Evolutionary conservation across 2,329 filamentous ascomycete species (phyloP), one percentile per base, ranked within the genome.

Genomic region (Periglandula ipomoeae): DNA sequence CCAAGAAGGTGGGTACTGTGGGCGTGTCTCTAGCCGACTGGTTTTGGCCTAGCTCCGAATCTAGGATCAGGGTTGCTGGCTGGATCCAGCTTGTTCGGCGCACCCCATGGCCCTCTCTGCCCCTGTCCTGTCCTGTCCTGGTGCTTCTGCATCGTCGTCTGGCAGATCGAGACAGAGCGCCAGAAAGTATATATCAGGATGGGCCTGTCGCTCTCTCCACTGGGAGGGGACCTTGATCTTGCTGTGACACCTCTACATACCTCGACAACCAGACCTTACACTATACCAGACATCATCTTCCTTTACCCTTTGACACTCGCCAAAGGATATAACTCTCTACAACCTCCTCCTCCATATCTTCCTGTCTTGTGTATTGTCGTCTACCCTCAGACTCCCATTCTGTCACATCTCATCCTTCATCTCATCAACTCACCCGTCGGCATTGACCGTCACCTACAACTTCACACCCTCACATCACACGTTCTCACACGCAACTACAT

Each of bases 381-480:
- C 7, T 32, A 5, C 10, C 15, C 27, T 11, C 9, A 32, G 9
- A 32, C 27, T n/a, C n/a, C n/a, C 6, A 11, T 27, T 11, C 34
- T 7, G 15, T 19, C 34, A 37, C 34, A 15, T 37, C 34, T 37
- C 17, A 19, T 37, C 34, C n/a, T 15, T n/a, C 34, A 8, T 15
- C n/a, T n/a, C 34, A n/a, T 37, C 34, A 27, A 27, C 11, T 27
- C 15, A 8, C 27, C 27, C 27, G 35, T n/a, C 17, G 35, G 11
- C 11, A 37, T 23, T 19, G 30, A 20, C 27, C 27, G 15, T 38
- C 35, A 38, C 35, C 17, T 38, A 38, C 35, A 38, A 38, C 5
- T 10, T 40, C 20, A 17, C 17, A 35, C 23, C 11, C 11, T 59
- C 23, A 58, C 64, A 37, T 8, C 17, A n/a, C n/a, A n/a, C n/a